Conservation (phyloP, 352 stramenopile genomes). For the Pythium phragmiticola region DNA sequence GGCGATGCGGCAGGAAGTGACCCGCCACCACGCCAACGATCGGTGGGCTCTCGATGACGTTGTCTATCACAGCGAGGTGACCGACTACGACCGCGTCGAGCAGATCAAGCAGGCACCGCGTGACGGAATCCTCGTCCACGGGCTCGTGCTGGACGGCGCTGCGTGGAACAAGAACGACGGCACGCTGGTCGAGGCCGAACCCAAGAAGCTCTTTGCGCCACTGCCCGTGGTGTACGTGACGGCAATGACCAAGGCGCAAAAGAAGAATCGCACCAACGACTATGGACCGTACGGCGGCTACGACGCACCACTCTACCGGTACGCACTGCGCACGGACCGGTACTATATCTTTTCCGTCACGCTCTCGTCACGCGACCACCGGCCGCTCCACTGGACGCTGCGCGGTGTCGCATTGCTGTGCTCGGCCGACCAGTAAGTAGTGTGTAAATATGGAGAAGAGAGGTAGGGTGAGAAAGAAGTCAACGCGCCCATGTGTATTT, state of each 20-base stretch:
- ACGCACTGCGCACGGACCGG: conserved; percentile 68
- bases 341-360: conserved; percentile 79
- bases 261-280: conserved; percentile 70
- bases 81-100: conserved; percentile 75
- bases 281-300: conserved; percentile 79
- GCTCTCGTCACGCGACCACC: conserved; percentile 72
- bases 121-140: conserved; percentile 76
- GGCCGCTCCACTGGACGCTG: conserved; percentile 74
- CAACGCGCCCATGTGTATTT: conserved; percentile 2
- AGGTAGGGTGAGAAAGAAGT: background rate
- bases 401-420: conserved; percentile 75
- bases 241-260: conserved; percentile 68
- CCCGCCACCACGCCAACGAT: conserved; percentile 62
- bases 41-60: conserved; percentile 80
- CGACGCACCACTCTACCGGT: conserved; percentile 77
- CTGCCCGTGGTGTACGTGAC: conserved; percentile 81
- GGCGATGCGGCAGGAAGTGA: conserved; percentile 72
- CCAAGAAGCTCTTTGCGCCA: conserved; percentile 66
- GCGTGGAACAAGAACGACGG: conserved; percentile 71
- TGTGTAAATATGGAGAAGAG: background rate
- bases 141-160: conserved; percentile 67
- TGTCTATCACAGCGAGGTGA: conserved; percentile 80
- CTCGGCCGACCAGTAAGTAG: conserved; percentile 45
- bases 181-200: conserved; percentile 76
- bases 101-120: conserved; percentile 72